Percentiles rank a stretch among this genome's conserved stretches.
These are phyloP conservation scores for Hemileccinum rubropunctum DNA, from an alignment of 768 basidiomycete species.

Conservation along the genomic window DNA sequence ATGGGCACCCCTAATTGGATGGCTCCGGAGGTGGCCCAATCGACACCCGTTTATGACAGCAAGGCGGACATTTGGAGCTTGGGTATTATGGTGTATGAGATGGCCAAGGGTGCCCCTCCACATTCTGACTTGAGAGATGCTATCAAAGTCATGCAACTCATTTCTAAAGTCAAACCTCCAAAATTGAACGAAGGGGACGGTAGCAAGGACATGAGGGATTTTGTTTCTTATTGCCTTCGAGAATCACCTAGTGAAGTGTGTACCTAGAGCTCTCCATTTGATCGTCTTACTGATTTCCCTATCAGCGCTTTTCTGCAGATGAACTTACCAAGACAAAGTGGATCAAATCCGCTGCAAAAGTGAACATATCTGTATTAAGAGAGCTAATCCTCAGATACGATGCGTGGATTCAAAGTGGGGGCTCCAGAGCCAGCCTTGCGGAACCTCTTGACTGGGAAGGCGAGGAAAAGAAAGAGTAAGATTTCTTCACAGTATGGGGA, in stretches of 20 bases:
- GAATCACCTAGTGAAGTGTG: slow-evolving; percentile 78
- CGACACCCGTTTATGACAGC: slow-evolving; percentile 87
- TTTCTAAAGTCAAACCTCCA: slow-evolving; percentile 83
- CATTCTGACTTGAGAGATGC: slow-evolving; percentile 83
- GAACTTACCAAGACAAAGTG: slow-evolving; percentile 86
- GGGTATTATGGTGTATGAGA: slow-evolving; percentile 94
- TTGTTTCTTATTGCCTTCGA: slow-evolving; percentile 77
- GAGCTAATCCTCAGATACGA: slow-evolving; percentile 83
- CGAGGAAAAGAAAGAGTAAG: slow-evolving; percentile 57
- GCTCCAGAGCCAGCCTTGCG: slow-evolving; percentile 74
- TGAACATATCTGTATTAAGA: slow-evolving; percentile 62
- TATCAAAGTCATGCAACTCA: slow-evolving; percentile 83
- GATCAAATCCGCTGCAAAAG: slow-evolving; percentile 77
- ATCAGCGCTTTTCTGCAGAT: slow-evolving; percentile 83
- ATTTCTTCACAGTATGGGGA: not conserved
- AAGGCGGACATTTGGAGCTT: slow-evolving; percentile 99
- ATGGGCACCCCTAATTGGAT: slow-evolving; percentile 99
- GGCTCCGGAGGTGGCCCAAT: slow-evolving; percentile 96
- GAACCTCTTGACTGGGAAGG: slow-evolving; percentile 71
- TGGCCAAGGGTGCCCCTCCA: slow-evolving; percentile 95
- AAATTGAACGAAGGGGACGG: slow-evolving; percentile 74
- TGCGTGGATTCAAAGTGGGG: slow-evolving; percentile 63
- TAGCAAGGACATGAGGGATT: slow-evolving; percentile 84
- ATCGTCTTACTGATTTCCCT: slow-evolving; percentile 6
- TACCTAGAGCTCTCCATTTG: slow-evolving; percentile 1